These are phyloP conservation scores for Pholiota microspora DNA, from an alignment of 768 basidiomycete species.

Conservation along the genomic window DNA sequence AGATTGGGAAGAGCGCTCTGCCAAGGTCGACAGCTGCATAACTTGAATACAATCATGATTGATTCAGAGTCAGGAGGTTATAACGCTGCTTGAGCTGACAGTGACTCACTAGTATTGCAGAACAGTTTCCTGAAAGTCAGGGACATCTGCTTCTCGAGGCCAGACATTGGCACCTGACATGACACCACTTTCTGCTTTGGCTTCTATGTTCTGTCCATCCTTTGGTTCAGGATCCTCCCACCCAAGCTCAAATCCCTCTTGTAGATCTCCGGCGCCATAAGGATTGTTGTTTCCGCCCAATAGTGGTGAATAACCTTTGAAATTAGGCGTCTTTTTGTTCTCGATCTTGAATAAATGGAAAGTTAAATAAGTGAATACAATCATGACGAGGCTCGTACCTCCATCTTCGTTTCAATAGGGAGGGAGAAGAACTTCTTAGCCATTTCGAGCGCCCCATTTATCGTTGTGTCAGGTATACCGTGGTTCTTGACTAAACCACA, in stretches of 20 bases:
- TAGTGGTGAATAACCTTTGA: constrained; percentile 74
- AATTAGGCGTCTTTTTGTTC: constrained; percentile 63
- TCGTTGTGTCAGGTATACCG: constrained; percentile 54
- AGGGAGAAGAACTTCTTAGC: constrained; percentile 69
- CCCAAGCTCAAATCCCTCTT: constrained; percentile 89
- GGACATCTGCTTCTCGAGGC: constrained; percentile 52
- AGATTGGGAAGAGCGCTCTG: constrained; percentile 73
- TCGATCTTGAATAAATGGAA: constrained; percentile 47
- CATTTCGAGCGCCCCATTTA: constrained; percentile 42
- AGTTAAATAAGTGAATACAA: not conserved
- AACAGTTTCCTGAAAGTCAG: constrained; percentile 56
- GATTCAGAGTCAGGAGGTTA: not conserved
- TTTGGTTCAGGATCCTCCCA: constrained; percentile 49
- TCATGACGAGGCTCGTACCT: constrained; percentile 36
- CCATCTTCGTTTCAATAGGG: constrained; percentile 60
- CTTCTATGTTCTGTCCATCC: constrained; percentile 14
- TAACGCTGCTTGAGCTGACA: not conserved
- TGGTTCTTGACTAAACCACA: constrained; percentile 67
- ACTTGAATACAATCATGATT: constrained; percentile 17
- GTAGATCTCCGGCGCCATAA: constrained; percentile 77
- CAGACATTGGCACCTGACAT: constrained; percentile 79
- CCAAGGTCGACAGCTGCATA: constrained; percentile 44
- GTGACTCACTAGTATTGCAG: constrained; percentile 65
- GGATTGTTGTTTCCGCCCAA: constrained; percentile 76
- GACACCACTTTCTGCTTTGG: constrained; percentile 41